Evolutionary conservation across 129 eudicot genomes (phyloP).

Genomic region (Lactuca saligna): DNA sequence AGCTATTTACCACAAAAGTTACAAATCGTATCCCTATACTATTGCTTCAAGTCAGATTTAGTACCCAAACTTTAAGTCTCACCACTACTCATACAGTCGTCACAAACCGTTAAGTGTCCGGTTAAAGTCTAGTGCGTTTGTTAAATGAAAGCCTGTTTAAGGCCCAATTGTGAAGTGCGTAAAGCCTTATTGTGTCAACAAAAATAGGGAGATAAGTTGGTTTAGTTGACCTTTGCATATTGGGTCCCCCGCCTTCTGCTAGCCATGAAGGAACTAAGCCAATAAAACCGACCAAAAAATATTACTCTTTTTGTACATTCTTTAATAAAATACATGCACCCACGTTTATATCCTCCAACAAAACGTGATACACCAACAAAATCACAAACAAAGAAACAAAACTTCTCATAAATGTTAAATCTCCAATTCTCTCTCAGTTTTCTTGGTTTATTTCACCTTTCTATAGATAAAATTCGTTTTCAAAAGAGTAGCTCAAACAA

Average conservation of each 20-base stretch:
- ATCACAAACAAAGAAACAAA: neutral
- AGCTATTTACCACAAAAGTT: conserved; percentile 19
- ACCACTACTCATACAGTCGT: too few relatives aligned
- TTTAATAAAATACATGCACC: conserved; percentile 31
- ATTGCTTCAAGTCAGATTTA: neutral
- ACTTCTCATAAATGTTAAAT: conserved; percentile 8
- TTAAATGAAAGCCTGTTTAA: too few relatives aligned
- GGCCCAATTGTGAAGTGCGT: too few relatives aligned
- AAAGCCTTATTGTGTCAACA: neutral
- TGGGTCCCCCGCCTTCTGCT: conserved; percentile 26
- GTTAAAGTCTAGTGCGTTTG: too few relatives aligned
- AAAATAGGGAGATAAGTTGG: neutral
- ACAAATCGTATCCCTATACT: neutral
- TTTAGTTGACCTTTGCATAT: conserved; percentile 28
- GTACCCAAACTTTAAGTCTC: neutral
- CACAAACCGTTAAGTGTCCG: too few relatives aligned
- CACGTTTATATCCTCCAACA: conserved; percentile 29
- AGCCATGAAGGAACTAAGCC: conserved; percentile 12
- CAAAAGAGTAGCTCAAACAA: conserved; percentile 11
- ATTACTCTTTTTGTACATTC: conserved; percentile 1
- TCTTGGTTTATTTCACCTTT: neutral
- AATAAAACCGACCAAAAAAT: conserved; percentile 7
- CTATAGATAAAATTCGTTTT: neutral
- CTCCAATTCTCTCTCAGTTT: neutral
- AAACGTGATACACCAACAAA: neutral